Conservation (phyloP, 352 stramenopile species). For the Phytophthora kernoviae region DNA sequence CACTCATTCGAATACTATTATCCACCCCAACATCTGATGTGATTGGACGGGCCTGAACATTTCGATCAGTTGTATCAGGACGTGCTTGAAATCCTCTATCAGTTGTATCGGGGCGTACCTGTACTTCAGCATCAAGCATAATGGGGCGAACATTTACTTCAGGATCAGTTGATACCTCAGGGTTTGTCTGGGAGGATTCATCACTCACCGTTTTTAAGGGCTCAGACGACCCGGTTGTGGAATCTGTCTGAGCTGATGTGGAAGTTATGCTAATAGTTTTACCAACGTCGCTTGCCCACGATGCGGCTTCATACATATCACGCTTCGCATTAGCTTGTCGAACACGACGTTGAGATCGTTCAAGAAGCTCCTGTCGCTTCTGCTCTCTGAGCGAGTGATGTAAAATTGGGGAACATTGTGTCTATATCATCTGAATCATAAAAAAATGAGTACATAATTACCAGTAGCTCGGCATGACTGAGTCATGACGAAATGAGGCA, state of each 20-base stretch:
- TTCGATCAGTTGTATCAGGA: too few relatives aligned
- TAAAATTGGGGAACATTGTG: conserved; percentile 32
- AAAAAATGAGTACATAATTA: too few relatives aligned
- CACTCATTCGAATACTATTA: not conserved
- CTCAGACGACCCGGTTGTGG: too few relatives aligned
- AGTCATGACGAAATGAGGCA: conserved; percentile 10
- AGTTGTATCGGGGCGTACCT: too few relatives aligned
- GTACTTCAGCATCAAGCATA: too few relatives aligned
- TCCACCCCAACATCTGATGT: not conserved
- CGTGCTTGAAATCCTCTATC: too few relatives aligned
- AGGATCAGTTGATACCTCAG: not conserved
- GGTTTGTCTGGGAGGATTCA: not conserved
- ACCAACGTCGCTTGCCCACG: conserved; percentile 23
- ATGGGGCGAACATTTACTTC: not conserved
- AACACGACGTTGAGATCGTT: conserved; percentile 11
- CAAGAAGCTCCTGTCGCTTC: conserved; percentile 18
- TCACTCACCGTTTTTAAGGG: conserved; percentile 7
- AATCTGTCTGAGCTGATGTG: too few relatives aligned
- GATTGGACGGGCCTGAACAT: too few relatives aligned
- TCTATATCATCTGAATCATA: conserved; percentile 1
- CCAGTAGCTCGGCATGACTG: too few relatives aligned
- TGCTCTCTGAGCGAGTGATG: conserved; percentile 7
- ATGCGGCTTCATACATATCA: conserved; percentile 20
- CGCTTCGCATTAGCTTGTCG: conserved; percentile 12
- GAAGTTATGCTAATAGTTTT: conserved; percentile 17